phyloP scores from a whole-genome alignment of 768 basidiomycete genomes.

The Rhodotorula sphaerocarpa region DNA sequence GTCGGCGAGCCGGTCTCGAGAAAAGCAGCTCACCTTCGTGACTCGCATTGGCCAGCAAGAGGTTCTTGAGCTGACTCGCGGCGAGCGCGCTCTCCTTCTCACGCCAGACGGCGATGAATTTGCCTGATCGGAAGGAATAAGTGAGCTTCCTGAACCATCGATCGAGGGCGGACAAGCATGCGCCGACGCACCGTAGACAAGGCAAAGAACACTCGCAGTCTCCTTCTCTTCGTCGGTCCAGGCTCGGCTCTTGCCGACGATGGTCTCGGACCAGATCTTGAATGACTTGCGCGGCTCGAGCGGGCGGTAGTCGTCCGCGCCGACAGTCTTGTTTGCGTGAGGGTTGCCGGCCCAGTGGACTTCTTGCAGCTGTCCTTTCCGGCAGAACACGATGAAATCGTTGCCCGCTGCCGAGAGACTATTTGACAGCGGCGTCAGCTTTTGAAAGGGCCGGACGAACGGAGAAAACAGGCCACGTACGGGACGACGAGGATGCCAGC shows the following conservation, averaged over 20 bases:
- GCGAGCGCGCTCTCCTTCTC: constrained; percentile 68
- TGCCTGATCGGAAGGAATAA: not conserved
- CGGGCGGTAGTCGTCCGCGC: not conserved
- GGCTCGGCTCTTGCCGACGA: constrained; percentile 57
- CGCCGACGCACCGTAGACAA: constrained; percentile 75
- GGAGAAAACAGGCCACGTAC: no score
- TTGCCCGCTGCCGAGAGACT: constrained; percentile 57
- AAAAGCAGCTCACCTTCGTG: constrained; percentile 56
- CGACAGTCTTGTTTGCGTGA: constrained; percentile 46
- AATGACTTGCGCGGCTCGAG: constrained; percentile 74
- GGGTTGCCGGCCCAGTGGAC: constrained; percentile 61
- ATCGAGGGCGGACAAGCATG: constrained; percentile 48
- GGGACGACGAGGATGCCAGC: constrained; percentile 70
- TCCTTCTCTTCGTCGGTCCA: constrained; percentile 81
- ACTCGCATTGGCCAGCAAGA: constrained; percentile 69
- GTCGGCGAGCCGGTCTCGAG: no score
- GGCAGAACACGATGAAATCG: constrained; percentile 72
- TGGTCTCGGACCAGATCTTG: constrained; percentile 66
- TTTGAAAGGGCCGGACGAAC: no score
- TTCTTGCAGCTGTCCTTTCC: constrained; percentile 62
- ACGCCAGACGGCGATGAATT: constrained; percentile 75
- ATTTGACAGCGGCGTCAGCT: not conserved
- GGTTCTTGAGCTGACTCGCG: constrained; percentile 62
- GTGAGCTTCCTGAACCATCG: not conserved
- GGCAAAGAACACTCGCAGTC: constrained; percentile 61